Evolutionary conservation across 768 basidiomycete species (phyloP).

Genomic region (Kwoniella europaea): DNA sequence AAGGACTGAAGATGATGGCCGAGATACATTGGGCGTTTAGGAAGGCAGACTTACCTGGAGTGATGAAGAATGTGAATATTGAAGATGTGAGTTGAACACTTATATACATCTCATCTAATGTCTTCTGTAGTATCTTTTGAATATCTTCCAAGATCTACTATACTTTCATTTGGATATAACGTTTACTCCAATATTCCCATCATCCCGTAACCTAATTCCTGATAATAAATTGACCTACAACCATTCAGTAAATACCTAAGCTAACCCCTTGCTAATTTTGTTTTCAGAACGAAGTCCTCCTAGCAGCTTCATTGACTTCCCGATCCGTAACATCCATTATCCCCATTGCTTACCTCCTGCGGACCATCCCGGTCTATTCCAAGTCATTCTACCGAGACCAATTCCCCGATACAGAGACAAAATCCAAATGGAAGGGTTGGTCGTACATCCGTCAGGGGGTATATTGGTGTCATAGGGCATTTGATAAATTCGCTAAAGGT

Average conservation of each 20-base stretch:
- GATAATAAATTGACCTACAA: background rate
- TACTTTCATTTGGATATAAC: no score
- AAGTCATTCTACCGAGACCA: constrained; percentile 41
- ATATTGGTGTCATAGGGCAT: constrained; percentile 52
- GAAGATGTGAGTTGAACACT: constrained; percentile 48
- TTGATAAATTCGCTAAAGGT: constrained; percentile 49
- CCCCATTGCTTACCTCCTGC: constrained; percentile 36
- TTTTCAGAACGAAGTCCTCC: constrained; percentile 54
- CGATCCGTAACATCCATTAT: constrained; percentile 47
- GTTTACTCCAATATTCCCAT: no score
- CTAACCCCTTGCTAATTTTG: background rate
- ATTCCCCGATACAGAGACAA: constrained; percentile 33
- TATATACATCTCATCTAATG: no score
- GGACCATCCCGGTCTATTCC: constrained; percentile 49
- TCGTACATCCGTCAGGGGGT: constrained; percentile 44
- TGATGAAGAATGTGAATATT: constrained; percentile 53
- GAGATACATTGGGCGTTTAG: constrained; percentile 57
- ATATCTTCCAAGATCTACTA: no score
- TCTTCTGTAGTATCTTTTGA: no score
- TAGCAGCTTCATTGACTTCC: constrained; percentile 46
- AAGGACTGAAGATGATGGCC: constrained; percentile 47
- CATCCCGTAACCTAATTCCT: no score
- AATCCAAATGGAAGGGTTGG: constrained; percentile 45
- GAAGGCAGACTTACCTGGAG: constrained; percentile 50
- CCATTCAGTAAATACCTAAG: background rate